Percentiles rank a stretch among this genome's conserved stretches.
These are phyloP conservation scores for Wolfiporia cocos DNA, from an alignment of 1,284 basidiomycete species.

Conservation along the genomic window DNA sequence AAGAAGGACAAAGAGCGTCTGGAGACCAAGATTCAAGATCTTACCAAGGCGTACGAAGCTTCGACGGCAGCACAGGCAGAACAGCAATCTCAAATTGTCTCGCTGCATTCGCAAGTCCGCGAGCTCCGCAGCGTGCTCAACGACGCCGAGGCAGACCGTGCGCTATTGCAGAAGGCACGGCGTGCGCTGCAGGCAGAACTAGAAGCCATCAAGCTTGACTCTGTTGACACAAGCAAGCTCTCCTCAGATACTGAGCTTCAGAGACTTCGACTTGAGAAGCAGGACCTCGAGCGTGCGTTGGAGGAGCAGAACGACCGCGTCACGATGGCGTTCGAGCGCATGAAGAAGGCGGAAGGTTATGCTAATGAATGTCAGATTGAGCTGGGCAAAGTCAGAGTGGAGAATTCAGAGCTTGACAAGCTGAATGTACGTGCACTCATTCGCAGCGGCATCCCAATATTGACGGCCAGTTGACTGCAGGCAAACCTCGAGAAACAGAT, in stretches of 20 bases:
- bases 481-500: conserved; percentile 78
- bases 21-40: conserved; percentile 74
- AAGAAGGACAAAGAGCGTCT: conserved; percentile 83
- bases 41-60: conserved; percentile 74
- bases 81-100: conserved; percentile 79
- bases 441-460: too few relatives aligned
- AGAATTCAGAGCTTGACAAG: conserved; percentile 75
- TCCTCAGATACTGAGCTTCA: conserved; percentile 73
- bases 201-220: conserved; percentile 73
- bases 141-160: conserved; percentile 77
- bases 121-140: conserved; percentile 77
- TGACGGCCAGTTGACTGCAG: too few relatives aligned
- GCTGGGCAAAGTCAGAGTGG: conserved; percentile 66
- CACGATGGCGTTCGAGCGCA: conserved; percentile 63
- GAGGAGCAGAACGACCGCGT: conserved; percentile 77
- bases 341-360: conserved; percentile 75
- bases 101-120: conserved; percentile 78
- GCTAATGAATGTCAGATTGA: conserved; percentile 73
- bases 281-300: conserved; percentile 72
- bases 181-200: conserved; percentile 74
- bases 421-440: conserved; percentile 73
- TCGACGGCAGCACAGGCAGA: conserved; percentile 69
- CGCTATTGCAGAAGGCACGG: conserved; percentile 77
- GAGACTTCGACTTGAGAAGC: conserved; percentile 69
- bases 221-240: conserved; percentile 64